These are phyloP conservation scores for Colletotrichum falcatum DNA, from an alignment of 2,329 filamentous ascomycete genomes.

Conservation along the genomic window DNA sequence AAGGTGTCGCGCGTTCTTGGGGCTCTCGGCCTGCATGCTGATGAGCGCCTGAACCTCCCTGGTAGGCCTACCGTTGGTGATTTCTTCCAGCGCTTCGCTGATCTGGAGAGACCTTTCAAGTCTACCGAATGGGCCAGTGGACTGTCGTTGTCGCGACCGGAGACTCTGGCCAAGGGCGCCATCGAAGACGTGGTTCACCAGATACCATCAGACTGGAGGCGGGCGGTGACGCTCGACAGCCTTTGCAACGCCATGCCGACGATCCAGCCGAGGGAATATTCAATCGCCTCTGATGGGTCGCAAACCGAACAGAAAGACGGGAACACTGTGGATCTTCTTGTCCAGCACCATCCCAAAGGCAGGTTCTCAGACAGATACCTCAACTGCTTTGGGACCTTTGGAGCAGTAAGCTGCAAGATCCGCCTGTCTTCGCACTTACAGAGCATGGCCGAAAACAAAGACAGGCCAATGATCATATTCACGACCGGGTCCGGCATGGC, in stretches of 20 bases:
- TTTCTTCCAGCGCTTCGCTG: slow-evolving; percentile 24
- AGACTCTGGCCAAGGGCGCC: slow-evolving; percentile 20
- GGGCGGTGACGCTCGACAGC: slow-evolving; percentile 7
- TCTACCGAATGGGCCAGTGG: slow-evolving; percentile 10
- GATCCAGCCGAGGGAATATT: slow-evolving; percentile 34
- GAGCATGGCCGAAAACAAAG: slow-evolving; percentile 18
- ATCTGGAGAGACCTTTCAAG: slow-evolving; percentile 34
- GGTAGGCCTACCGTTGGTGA: slow-evolving; percentile 23
- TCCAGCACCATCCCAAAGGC: slow-evolving; percentile 28
- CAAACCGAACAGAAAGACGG: slow-evolving; percentile 7
- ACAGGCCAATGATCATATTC: slow-evolving; percentile 34
- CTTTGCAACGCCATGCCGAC: slow-evolving; percentile 33
- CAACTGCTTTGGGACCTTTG: slow-evolving; percentile 24
- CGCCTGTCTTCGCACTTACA: slow-evolving; percentile 27
- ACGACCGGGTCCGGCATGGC: slow-evolving; percentile 39
- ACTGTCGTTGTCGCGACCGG: slow-evolving; percentile 12
- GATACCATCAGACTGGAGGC: slow-evolving; percentile 29
- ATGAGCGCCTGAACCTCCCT: slow-evolving; percentile 16
- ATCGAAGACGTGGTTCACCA: slow-evolving; percentile 31
- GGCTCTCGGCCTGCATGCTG: slow-evolving; percentile 10
- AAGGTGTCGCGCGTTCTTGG: slow-evolving; percentile 34
- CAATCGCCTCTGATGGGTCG: slow-evolving; percentile 31
- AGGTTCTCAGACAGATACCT: slow-evolving; percentile 34
- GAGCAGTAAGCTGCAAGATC: slow-evolving; percentile 36
- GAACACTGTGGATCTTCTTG: slow-evolving; percentile 30